These are phyloP conservation scores for Phytophthora ramorum DNA, from an alignment of 352 stramenopile species.

Conservation along the genomic window DNA sequence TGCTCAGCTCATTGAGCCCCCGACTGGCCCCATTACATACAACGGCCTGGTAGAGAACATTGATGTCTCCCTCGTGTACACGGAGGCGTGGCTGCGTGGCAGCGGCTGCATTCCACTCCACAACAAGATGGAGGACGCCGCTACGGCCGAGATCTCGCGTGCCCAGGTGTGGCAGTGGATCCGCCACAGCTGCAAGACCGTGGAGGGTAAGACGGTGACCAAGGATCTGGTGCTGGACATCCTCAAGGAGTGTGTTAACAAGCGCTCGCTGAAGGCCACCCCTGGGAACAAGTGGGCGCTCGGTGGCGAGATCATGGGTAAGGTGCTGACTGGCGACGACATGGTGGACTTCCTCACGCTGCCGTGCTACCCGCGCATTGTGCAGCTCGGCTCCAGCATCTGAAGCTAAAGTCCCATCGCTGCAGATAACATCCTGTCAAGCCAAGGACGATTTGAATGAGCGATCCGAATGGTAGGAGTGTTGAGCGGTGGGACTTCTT, in stretches of 20 bases:
- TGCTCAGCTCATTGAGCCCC: constrained; percentile 67
- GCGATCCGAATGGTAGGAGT: constrained; percentile 34
- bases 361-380: constrained; percentile 84
- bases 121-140: constrained; percentile 96
- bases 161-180: constrained; percentile 96
- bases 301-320: constrained; percentile 67
- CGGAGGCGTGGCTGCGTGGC: constrained; percentile 94
- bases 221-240: constrained; percentile 74
- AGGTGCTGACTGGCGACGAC: constrained; percentile 74
- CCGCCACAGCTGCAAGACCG: constrained; percentile 70
- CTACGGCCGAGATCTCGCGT: constrained; percentile 94
- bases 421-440: constrained; percentile 32
- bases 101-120: constrained; percentile 94
- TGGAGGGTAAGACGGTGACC: constrained; percentile 70
- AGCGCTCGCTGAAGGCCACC: constrained; percentile 50
- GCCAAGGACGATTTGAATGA: constrained; percentile 32
- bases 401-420: constrained; percentile 61
- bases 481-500: constrained; percentile 41
- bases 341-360: constrained; percentile 88
- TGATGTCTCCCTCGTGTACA: constrained; percentile 94
- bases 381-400: constrained; percentile 72
- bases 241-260: constrained; percentile 68
- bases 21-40: constrained; percentile 82
- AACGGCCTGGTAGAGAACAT: constrained; percentile 91
- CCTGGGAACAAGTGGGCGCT: constrained; percentile 73